phyloP scores from a whole-genome alignment of 2,329 filamentous ascomycete genomes.

The Ophiostoma sp. region DNA sequence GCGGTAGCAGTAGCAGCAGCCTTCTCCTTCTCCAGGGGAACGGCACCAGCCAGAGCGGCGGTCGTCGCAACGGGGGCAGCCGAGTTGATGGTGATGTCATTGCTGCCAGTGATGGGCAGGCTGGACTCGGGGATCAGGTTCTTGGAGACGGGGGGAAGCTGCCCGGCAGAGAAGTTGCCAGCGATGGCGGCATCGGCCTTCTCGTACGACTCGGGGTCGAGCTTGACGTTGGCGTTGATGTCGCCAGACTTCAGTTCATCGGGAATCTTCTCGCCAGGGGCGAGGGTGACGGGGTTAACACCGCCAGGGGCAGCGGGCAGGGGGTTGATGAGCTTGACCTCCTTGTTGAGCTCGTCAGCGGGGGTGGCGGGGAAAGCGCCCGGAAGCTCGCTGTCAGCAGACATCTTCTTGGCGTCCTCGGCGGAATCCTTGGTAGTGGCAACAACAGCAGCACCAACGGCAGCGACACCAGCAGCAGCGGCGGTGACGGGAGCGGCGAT shows the following conservation, averaged over 20 bases:
- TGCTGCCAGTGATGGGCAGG: slow-evolving; percentile 59
- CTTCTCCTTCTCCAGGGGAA: slow-evolving; percentile 58
- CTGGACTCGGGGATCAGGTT: slow-evolving; percentile 81
- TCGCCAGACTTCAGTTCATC: slow-evolving; percentile 67
- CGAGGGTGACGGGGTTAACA: slow-evolving; percentile 78
- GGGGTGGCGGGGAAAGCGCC: slow-evolving; percentile 54
- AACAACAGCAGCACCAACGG: slow-evolving; percentile 21
- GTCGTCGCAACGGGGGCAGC: slow-evolving; percentile 62
- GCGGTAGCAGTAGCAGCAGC: slow-evolving; percentile 35
- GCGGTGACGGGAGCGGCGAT: slow-evolving; percentile 2
- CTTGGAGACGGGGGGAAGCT: slow-evolving; percentile 57
- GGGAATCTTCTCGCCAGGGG: slow-evolving; percentile 79
- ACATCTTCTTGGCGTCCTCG: slow-evolving; percentile 16
- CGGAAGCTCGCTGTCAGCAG: slow-evolving; percentile 35
- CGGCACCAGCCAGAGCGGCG: slow-evolving; percentile 64
- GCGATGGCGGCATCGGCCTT: slow-evolving; percentile 68
- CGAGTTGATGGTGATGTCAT: slow-evolving; percentile 53
- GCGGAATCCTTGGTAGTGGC: slow-evolving; percentile 23
- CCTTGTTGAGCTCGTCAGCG: slow-evolving; percentile 50
- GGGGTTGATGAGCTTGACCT: slow-evolving; percentile 57
- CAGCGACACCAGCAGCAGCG: slow-evolving; percentile 12
- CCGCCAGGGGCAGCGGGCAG: slow-evolving; percentile 62
- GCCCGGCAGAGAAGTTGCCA: slow-evolving; percentile 45
- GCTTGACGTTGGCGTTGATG: slow-evolving; percentile 68
- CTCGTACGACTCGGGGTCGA: slow-evolving; percentile 85